Percentiles rank a stretch among this genome's conserved stretches.
These are phyloP conservation scores for Noccaea bulbosa DNA, from an alignment of 345 rosid genomes.

Conservation along the genomic window DNA sequence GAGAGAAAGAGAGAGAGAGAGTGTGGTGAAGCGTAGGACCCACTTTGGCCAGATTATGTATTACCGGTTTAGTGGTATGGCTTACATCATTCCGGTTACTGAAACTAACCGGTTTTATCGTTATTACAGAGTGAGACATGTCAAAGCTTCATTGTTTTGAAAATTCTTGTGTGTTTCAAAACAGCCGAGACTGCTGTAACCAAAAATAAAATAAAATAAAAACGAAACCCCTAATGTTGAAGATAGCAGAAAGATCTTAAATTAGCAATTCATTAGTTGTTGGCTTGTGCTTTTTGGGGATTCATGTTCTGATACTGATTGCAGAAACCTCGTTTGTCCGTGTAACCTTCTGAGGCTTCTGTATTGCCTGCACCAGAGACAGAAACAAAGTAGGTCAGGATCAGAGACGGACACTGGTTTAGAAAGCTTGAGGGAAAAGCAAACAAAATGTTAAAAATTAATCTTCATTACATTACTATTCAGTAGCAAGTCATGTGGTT, in stretches of 20 bases:
- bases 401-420: not conserved
- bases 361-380: conserved; percentile 42
- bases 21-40: not conserved
- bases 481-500: conserved; percentile 66
- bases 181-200: not conserved
- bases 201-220: not conserved
- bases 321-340: conserved; percentile 22
- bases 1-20: no score
- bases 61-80: conserved; percentile 11
- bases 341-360: conserved; percentile 35
- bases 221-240: not conserved
- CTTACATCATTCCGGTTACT: conserved; percentile 10
- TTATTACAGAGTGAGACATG: no score
- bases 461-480: conserved; percentile 54
- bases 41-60: not conserved
- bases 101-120: not conserved
- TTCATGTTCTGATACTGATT: conserved; percentile 39
- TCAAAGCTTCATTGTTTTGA: not conserved
- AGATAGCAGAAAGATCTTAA: not conserved
- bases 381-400: not conserved
- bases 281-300: not conserved
- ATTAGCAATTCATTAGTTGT: not conserved
- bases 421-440: not conserved
- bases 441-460: conserved; percentile 15
- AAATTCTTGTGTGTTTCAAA: no score